Evolutionary conservation across 192 early-diverging fungal species (phyloP).

Genomic region (Chytriomyces sp.): DNA sequence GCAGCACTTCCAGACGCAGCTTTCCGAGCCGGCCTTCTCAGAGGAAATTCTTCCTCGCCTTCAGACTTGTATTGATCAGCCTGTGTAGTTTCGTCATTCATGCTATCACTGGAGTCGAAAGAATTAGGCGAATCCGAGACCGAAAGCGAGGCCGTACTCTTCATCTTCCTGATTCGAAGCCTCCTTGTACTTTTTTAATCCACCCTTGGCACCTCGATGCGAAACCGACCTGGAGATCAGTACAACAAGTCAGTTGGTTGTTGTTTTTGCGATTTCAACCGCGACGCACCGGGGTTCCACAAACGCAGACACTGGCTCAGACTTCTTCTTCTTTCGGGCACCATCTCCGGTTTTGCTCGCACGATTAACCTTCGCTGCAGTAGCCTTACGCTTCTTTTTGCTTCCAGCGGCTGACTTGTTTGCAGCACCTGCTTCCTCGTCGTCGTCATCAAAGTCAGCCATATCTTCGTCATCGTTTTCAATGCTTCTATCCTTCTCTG

Average conservation of each 20-base stretch:
- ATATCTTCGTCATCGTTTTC: constrained; percentile 23
- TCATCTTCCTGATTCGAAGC: not conserved
- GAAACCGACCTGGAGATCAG: not conserved
- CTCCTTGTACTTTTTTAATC: not conserved
- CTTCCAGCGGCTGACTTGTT: constrained; percentile 13
- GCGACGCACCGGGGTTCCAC: not conserved
- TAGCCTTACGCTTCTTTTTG: not conserved
- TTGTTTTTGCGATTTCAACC: not conserved
- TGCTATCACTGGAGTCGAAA: not conserved
- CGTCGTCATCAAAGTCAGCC: constrained; percentile 15
- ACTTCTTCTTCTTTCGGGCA: constrained; percentile 9
- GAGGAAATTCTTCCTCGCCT: constrained; percentile 9
- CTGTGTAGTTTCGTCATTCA: not conserved
- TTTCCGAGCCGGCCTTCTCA: not conserved
- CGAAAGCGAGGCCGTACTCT: not conserved
- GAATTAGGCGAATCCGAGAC: not conserved
- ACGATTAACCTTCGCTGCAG: not conserved
- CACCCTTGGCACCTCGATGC: not conserved
- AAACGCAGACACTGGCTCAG: not conserved
- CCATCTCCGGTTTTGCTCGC: not conserved
- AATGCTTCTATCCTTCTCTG: constrained; percentile 2
- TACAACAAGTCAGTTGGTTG: no score
- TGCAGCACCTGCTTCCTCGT: not conserved
- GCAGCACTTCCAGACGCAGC: not conserved
- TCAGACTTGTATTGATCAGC: not conserved